Conservation (phyloP, 2,329 filamentous ascomycete genomes). For the Aciculosporium take region DNA sequence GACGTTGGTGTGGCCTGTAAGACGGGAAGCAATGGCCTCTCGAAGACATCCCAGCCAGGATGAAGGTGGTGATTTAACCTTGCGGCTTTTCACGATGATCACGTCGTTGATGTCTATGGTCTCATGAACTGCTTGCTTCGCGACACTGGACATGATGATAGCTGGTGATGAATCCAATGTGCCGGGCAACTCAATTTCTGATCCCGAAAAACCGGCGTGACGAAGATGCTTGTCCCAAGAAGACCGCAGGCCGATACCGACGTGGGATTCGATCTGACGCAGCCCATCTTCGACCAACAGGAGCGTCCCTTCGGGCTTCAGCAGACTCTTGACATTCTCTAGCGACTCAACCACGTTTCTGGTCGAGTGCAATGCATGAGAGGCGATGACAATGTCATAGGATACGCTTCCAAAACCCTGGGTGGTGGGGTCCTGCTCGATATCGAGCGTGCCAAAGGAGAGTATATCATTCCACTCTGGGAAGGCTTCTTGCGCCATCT, state of each 20-base stretch:
- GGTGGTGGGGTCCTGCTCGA: neutral
- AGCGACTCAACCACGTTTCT: constrained; percentile 11
- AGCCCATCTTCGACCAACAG: constrained; percentile 4
- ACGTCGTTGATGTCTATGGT: neutral
- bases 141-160: neutral
- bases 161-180: neutral
- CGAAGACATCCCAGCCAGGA: neutral
- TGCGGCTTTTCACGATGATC: neutral
- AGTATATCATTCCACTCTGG: neutral
- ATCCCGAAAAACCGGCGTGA: neutral
- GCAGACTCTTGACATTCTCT: constrained; percentile 8
- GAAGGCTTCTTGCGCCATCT: neutral
- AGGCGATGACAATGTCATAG: neutral
- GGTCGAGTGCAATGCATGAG: constrained; percentile 12
- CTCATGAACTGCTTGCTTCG: neutral
- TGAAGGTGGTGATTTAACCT: neutral
- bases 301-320: constrained; percentile 16
- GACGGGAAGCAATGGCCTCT: neutral
- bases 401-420: neutral
- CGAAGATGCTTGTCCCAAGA: neutral
- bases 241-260: neutral
- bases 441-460: neutral
- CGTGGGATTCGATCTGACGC: neutral
- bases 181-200: neutral
- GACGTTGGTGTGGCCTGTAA: no score